These are phyloP conservation scores for Ciborinia camelliae DNA, from an alignment of 2,329 filamentous ascomycete genomes.

Conservation along the genomic window DNA sequence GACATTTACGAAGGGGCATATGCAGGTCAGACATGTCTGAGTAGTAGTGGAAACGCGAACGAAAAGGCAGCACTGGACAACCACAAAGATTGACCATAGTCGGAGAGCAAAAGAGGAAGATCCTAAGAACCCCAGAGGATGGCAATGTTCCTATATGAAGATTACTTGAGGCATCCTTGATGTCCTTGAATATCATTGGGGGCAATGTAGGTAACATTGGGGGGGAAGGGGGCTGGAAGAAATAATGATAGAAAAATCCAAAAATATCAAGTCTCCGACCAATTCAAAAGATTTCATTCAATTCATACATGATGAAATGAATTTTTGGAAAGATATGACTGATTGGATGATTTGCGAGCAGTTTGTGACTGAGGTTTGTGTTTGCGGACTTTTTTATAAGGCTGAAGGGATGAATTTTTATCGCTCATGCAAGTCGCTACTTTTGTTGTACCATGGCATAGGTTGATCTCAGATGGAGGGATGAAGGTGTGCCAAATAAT, in stretches of 20 bases:
- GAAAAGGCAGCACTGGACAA: neutral
- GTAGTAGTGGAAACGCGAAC: slow-evolving; percentile 6
- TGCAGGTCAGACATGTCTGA: slow-evolving; percentile 16
- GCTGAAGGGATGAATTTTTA: neutral
- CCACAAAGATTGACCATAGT: neutral
- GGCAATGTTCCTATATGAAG: neutral
- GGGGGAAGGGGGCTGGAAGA: neutral
- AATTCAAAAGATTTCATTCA: neutral
- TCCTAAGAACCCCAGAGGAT: slow-evolving; percentile 17
- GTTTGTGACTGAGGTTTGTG: neutral
- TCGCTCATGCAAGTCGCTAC: slow-evolving; percentile 2
- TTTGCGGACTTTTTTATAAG: neutral
- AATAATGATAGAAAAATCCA: neutral
- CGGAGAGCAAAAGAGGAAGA: slow-evolving; percentile 15
- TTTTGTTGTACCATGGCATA: too few relatives aligned
- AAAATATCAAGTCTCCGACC: neutral
- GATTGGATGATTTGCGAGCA: slow-evolving; percentile 14
- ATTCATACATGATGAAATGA: neutral
- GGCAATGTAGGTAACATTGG: neutral
- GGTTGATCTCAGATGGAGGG: neutral
- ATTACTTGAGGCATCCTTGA: neutral
- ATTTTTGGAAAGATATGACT: neutral
- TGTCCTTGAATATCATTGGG: slow-evolving; percentile 12
- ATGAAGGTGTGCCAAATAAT: neutral
- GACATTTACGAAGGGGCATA: slow-evolving; percentile 10